Conservation (phyloP, 208 protist genomes). For the Trypanosoma caninum region DNA sequence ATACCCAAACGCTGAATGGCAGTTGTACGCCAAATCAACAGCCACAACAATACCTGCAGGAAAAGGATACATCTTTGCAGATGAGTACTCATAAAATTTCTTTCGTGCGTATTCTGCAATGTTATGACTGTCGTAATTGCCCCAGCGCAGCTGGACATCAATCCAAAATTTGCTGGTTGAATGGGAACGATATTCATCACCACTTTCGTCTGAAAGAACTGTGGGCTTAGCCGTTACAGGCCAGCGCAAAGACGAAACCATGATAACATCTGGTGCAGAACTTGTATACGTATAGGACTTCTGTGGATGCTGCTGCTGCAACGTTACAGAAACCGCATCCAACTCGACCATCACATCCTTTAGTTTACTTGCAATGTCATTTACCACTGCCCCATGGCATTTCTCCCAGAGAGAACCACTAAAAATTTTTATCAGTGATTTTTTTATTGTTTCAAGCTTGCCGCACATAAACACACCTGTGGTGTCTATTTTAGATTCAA, state of each 20-base stretch:
- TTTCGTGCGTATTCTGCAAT: slow-evolving; percentile 99
- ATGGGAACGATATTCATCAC: slow-evolving; percentile 61
- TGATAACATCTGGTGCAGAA: slow-evolving; percentile 95
- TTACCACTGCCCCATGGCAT: slow-evolving; percentile 99
- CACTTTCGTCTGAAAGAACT: slow-evolving; percentile 74
- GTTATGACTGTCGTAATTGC: slow-evolving; percentile 99
- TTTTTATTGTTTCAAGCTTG: slow-evolving; percentile 99
- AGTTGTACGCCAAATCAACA: slow-evolving; percentile 99
- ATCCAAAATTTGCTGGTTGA: slow-evolving; percentile 99
- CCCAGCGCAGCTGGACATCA: slow-evolving; percentile 99
- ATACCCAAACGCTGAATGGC: slow-evolving; percentile 98
- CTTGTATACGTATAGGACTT: slow-evolving; percentile 92
- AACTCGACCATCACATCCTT: slow-evolving; percentile 99
- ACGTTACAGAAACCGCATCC: slow-evolving; percentile 96
- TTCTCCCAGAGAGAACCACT: slow-evolving; percentile 99
- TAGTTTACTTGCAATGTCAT: slow-evolving; percentile 97
- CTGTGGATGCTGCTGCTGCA: slow-evolving; percentile 98
- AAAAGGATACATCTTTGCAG: slow-evolving; percentile 99
- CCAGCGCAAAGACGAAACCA: slow-evolving; percentile 96
- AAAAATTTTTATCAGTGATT: slow-evolving; percentile 99
- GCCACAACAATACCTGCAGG: slow-evolving; percentile 98
- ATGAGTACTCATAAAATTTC: slow-evolving; percentile 99
- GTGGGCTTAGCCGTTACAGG: slow-evolving; percentile 91
- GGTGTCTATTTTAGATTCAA: slow-evolving; percentile 99
- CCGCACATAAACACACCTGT: slow-evolving; percentile 99